phyloP scores from a whole-genome alignment of 2,329 filamentous ascomycete species.

The Chaetoscypha palmicola region DNA sequence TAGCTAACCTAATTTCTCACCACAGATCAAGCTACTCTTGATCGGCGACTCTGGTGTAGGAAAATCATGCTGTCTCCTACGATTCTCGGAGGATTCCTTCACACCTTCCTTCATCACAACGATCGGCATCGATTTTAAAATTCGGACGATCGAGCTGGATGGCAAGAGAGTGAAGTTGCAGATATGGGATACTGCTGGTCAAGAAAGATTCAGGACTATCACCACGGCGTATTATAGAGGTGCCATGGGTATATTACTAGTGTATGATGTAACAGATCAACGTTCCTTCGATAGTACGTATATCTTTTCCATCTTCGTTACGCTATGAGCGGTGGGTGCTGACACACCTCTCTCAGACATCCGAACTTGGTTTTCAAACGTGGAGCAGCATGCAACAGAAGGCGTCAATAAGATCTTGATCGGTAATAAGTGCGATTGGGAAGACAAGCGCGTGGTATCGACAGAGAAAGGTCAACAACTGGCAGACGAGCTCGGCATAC shows the following conservation, averaged over 20 bases:
- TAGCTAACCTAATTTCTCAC: slow-evolving; percentile 15
- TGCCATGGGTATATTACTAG: slow-evolving; percentile 94
- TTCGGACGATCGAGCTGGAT: slow-evolving; percentile 96
- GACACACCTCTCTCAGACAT: slow-evolving; percentile 65
- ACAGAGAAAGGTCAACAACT: slow-evolving; percentile 90
- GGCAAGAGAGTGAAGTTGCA: slow-evolving; percentile 98
- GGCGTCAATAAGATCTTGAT: slow-evolving; percentile 99
- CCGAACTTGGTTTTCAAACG: slow-evolving; percentile 99
- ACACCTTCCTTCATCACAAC: slow-evolving; percentile 99
- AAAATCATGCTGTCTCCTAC: slow-evolving; percentile 97
- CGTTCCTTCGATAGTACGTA: slow-evolving; percentile 90
- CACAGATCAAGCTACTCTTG: slow-evolving; percentile 88
- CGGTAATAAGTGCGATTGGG: slow-evolving; percentile 99
- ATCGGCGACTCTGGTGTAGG: slow-evolving; percentile 99
- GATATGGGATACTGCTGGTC: slow-evolving; percentile 98
- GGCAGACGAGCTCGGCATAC: slow-evolving; percentile 91
- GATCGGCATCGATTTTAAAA: slow-evolving; percentile 99
- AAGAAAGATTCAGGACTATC: slow-evolving; percentile 97
- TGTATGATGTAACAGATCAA: slow-evolving; percentile 99
- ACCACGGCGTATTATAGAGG: slow-evolving; percentile 98
- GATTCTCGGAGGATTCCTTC: slow-evolving; percentile 98
- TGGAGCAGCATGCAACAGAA: slow-evolving; percentile 97
- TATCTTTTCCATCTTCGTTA: neutral
- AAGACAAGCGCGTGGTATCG: slow-evolving; percentile 93
- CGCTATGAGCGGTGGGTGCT: no score